A percentile compares a stretch with the other conserved stretches of the same genome.
Conservation (phyloP, 2,329 filamentous ascomycete genomes). For the Verticillium nubilum region DNA sequence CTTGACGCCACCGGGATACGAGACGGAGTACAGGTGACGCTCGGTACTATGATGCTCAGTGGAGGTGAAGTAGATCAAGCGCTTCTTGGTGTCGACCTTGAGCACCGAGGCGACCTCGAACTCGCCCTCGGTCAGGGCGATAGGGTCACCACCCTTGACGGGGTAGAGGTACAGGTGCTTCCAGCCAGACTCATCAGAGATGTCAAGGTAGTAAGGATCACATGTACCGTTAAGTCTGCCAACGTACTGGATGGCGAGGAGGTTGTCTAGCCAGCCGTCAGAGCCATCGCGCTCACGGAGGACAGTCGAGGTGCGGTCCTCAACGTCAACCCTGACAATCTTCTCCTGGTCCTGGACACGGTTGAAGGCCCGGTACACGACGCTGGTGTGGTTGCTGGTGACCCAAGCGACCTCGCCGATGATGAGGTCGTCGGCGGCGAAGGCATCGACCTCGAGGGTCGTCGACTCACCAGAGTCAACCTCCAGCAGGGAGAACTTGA, state of each 20-base stretch:
- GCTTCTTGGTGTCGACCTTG: conserved; percentile 50
- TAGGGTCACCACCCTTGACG: conserved; percentile 46
- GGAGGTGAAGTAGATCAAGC: conserved; percentile 59
- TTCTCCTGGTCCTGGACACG: conserved; percentile 62
- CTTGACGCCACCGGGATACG: conserved; percentile 46
- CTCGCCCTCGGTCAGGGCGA: conserved; percentile 56
- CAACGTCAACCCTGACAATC: conserved; percentile 53
- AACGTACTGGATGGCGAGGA: conserved; percentile 49
- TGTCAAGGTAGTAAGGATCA: conserved; percentile 55
- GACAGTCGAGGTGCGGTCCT: conserved; percentile 35
- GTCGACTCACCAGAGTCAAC: conserved; percentile 39
- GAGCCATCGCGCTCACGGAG: conserved; percentile 53
- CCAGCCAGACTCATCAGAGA: conserved; percentile 62
- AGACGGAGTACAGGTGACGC: conserved; percentile 62
- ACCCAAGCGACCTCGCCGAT: conserved; percentile 66
- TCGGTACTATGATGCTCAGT: conserved; percentile 63
- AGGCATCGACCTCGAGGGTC: conserved; percentile 48
- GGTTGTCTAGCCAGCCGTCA: conserved; percentile 59
- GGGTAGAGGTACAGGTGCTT: conserved; percentile 61
- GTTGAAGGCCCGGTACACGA: conserved; percentile 63
- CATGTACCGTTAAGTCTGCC: conserved; percentile 32
- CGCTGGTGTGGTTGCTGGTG: conserved; percentile 52
- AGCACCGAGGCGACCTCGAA: conserved; percentile 60
- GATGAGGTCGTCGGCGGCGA: conserved; percentile 54
- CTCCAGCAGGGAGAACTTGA: conserved; percentile 53